Conservation (phyloP, 306 rosid genomes). For the Dalbergia oliveri region DNA sequence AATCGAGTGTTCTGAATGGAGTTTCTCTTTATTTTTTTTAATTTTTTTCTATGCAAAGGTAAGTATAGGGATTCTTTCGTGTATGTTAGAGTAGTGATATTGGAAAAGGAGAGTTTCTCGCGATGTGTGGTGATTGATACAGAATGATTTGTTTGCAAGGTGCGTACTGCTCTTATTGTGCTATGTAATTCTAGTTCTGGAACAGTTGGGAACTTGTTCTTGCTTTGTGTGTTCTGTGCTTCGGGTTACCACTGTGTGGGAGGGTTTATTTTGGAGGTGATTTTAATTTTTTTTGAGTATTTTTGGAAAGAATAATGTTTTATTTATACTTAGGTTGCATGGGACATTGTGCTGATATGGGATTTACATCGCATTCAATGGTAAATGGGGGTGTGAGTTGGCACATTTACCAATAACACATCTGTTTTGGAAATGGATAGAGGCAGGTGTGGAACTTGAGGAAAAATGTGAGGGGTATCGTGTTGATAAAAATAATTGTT, state of each 20-base stretch:
- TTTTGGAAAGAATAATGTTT: not conserved
- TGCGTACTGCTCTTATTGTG: not conserved
- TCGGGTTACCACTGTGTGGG: not conserved
- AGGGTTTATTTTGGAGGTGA: not conserved
- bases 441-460: not conserved
- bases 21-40: not conserved
- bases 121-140: not conserved
- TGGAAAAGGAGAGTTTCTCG: constrained; percentile 2
- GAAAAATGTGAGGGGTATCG: not conserved
- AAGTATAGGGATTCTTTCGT: not conserved
- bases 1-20: not conserved
- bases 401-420: too few relatives aligned
- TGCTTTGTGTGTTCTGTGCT: not conserved
- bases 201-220: constrained; percentile 1
- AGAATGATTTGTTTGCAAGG: not conserved
- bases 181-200: not conserved
- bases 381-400: too few relatives aligned
- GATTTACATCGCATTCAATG: too few relatives aligned
- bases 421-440: not conserved
- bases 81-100: not conserved
- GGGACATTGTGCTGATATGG: too few relatives aligned
- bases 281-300: not conserved
- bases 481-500: too few relatives aligned
- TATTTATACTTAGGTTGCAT: too few relatives aligned
- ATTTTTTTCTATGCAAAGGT: not conserved